Evolutionary conservation across 2,329 filamentous ascomycete species (phyloP).

Genomic region (Nothophaeocryptopus gaeumannii): DNA sequence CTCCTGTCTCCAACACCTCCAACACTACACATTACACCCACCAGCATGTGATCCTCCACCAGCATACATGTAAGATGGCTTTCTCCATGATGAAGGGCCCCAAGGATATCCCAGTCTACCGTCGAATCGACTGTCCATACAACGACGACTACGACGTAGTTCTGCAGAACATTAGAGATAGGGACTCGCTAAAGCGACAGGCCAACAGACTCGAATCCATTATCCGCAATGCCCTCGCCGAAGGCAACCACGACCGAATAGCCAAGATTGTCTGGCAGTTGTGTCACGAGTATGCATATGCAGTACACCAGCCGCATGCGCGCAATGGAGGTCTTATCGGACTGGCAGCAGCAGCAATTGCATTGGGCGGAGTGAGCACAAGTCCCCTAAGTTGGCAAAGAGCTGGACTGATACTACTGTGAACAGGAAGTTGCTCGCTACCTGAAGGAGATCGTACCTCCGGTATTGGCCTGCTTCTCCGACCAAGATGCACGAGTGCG

Average conservation of each 20-base stretch:
- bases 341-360: constrained; percentile 91
- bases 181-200: constrained; percentile 18
- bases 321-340: constrained; percentile 95
- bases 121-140: constrained; percentile 13
- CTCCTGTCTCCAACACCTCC: background rate
- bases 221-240: constrained; percentile 77
- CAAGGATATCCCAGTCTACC: background rate
- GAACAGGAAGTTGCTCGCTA: constrained; percentile 83
- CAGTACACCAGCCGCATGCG: constrained; percentile 93
- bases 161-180: constrained; percentile 10
- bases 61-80: background rate
- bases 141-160: constrained; percentile 19
- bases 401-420: background rate
- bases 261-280: constrained; percentile 90
- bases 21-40: too few relatives aligned
- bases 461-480: constrained; percentile 93
- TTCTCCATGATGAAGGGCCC: background rate
- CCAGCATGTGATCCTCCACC: too few relatives aligned
- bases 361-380: constrained; percentile 75
- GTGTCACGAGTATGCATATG: constrained; percentile 96
- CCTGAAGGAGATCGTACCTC: constrained; percentile 88
- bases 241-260: constrained; percentile 75
- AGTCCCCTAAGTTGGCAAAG: background rate
- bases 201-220: constrained; percentile 74
- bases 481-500: constrained; percentile 96